These are phyloP conservation scores for Actinomortierella ambigua DNA, from an alignment of 371 early-diverging fungal species.

Conservation along the genomic window DNA sequence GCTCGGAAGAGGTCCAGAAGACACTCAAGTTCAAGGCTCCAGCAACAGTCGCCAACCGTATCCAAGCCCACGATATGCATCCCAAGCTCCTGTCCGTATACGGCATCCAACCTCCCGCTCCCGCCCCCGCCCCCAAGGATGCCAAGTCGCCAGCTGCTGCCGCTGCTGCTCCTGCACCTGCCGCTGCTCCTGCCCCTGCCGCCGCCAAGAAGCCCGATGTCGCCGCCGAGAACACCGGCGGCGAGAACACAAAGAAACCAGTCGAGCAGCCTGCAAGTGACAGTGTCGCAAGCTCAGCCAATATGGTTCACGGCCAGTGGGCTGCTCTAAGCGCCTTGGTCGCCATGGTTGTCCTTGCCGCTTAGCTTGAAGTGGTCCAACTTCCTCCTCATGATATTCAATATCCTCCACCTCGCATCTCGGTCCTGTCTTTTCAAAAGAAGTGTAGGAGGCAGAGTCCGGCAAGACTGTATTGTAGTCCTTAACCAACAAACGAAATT, in stretches of 20 bases:
- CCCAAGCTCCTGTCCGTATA: constrained; percentile 13
- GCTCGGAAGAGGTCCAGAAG: constrained; percentile 18
- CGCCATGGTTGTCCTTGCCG: constrained; percentile 3
- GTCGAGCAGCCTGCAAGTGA: background rate
- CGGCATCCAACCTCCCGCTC: background rate
- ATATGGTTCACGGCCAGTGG: constrained; percentile 16
- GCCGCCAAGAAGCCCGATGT: background rate
- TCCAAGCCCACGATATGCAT: constrained; percentile 12
- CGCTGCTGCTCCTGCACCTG: background rate
- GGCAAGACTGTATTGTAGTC: too few species aligned
- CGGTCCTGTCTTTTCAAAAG: too few species aligned
- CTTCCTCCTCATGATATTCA: too few species aligned
- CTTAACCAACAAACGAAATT: too few species aligned
- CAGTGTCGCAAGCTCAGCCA: constrained; percentile 6
- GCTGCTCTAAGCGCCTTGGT: constrained; percentile 14
- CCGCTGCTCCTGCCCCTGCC: background rate
- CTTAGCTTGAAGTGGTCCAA: constrained; percentile 11
- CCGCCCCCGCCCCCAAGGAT: background rate
- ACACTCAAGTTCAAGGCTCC: constrained; percentile 22
- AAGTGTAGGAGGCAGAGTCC: too few species aligned
- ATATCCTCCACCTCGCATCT: too few species aligned
- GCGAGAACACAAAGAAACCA: background rate
- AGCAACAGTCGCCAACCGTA: constrained; percentile 8
- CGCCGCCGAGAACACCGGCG: background rate
- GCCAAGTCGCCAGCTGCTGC: background rate